Evolutionary conservation across 2,329 filamentous ascomycete species (phyloP).

Genomic region (Verticillium klebahnii): DNA sequence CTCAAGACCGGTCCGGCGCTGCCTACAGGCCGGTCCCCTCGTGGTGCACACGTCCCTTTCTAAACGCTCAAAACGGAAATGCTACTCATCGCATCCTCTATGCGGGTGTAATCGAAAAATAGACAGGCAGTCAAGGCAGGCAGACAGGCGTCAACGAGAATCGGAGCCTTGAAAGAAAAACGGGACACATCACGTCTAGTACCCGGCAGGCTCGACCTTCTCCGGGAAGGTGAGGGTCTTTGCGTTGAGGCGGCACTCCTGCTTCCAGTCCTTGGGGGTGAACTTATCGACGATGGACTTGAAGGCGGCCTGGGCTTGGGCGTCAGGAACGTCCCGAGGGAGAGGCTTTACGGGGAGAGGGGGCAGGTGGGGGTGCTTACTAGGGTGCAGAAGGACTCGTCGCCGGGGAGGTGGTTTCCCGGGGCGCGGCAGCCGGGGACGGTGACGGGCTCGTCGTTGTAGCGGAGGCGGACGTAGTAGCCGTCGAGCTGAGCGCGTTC

Average conservation of each 20-base stretch:
- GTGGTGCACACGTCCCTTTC: neutral
- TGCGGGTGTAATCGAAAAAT: neutral
- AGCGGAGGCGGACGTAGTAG: constrained; percentile 85
- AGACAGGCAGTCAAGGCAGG: neutral
- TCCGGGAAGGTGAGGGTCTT: constrained; percentile 38
- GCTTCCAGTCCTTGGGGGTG: constrained; percentile 73
- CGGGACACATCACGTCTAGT: constrained; percentile 19
- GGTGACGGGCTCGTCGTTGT: constrained; percentile 79
- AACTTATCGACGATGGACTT: constrained; percentile 89
- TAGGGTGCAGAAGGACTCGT: constrained; percentile 87
- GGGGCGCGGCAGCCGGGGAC: constrained; percentile 74
- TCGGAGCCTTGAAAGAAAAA: neutral
- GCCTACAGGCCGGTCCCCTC: too few relatives aligned
- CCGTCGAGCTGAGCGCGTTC: constrained; percentile 56
- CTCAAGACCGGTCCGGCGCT: too few relatives aligned
- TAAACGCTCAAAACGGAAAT: neutral
- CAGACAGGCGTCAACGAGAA: neutral
- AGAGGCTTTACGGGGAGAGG: neutral
- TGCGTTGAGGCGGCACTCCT: constrained; percentile 43
- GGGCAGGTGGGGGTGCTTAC: constrained; percentile 37
- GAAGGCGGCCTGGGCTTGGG: constrained; percentile 61
- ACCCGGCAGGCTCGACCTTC: constrained; percentile 49
- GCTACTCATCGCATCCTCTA: neutral
- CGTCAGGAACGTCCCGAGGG: neutral
- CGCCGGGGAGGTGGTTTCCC: constrained; percentile 81